phyloP scores from a whole-genome alignment of 2,329 filamentous ascomycete species.

The Sphaerulina populicola region DNA sequence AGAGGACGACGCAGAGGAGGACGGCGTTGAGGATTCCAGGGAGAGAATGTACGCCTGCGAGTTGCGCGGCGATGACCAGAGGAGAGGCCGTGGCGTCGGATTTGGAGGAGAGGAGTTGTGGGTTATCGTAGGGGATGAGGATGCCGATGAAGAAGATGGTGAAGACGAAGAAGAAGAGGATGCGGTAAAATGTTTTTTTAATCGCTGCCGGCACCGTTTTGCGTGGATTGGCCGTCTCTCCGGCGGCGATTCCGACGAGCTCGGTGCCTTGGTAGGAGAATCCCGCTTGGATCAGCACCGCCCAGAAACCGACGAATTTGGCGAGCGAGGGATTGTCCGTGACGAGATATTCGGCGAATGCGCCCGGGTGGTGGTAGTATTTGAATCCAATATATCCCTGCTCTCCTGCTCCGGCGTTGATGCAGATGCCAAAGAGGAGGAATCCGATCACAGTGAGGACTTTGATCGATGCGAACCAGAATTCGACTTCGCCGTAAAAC shows the following conservation, averaged over 20 bases:
- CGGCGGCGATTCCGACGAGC: conserved; percentile 47
- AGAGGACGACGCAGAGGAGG: conserved; percentile 59
- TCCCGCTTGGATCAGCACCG: conserved; percentile 49
- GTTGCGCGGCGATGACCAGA: conserved; percentile 57
- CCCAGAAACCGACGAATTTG: conserved; percentile 44
- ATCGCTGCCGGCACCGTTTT: conserved; percentile 37
- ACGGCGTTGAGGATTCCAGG: conserved; percentile 63
- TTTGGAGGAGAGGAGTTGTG: conserved; percentile 32
- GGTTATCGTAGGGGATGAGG: conserved; percentile 32
- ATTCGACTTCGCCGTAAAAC: conserved; percentile 48
- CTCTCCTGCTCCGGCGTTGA: conserved; percentile 37
- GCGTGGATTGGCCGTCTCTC: conserved; percentile 45
- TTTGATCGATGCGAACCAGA: conserved; percentile 47
- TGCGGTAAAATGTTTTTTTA: conserved; percentile 34
- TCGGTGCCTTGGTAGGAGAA: conserved; percentile 52
- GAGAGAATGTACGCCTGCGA: conserved; percentile 53
- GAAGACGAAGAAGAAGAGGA: conserved; percentile 33
- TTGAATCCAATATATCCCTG: conserved; percentile 54
- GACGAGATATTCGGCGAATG: conserved; percentile 34
- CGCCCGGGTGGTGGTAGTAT: conserved; percentile 37
- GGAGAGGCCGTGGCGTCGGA: conserved; percentile 49
- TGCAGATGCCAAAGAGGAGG: conserved; percentile 37
- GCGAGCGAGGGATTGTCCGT: conserved; percentile 25
- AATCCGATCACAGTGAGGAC: conserved; percentile 46
- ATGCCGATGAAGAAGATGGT: conserved; percentile 33